Evolutionary conservation across 352 stramenopile genomes (phyloP).

Genomic region (Pythium biforme): DNA sequence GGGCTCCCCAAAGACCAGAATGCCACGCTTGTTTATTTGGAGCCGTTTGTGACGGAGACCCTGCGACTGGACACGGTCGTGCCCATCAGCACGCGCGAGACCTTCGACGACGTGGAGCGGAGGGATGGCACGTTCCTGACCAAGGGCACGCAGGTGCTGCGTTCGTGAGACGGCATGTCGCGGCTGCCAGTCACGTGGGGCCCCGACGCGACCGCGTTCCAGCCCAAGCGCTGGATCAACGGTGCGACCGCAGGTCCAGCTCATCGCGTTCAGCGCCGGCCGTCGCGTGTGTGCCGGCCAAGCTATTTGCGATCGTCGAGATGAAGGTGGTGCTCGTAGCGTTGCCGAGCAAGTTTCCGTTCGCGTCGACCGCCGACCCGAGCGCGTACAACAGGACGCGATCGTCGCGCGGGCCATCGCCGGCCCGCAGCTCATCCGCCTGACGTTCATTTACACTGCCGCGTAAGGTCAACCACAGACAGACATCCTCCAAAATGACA

Average conservation of each 20-base stretch:
- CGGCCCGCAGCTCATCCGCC: conserved; percentile 17
- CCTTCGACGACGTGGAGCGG: conserved; percentile 47
- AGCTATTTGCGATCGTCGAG: conserved; percentile 58
- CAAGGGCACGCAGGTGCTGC: conserved; percentile 45
- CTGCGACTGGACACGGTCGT: conserved; percentile 63
- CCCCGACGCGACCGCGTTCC: conserved; percentile 57
- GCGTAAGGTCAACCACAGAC: too few species aligned
- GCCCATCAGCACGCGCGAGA: conserved; percentile 48
- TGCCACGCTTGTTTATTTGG: conserved; percentile 57
- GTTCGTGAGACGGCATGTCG: conserved; percentile 44
- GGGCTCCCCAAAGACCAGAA: conserved; percentile 46
- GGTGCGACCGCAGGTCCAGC: conserved; percentile 51
- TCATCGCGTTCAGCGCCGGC: conserved; percentile 64
- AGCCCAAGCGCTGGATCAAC: conserved; percentile 70
- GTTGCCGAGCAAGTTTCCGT: conserved; percentile 41
- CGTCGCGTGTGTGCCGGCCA: conserved; percentile 62
- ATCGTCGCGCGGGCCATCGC: conserved; percentile 47
- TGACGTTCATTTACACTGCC: neutral
- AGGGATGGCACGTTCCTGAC: conserved; percentile 62
- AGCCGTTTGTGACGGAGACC: conserved; percentile 61
- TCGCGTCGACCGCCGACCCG: conserved; percentile 33
- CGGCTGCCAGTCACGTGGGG: conserved; percentile 44
- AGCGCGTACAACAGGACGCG: conserved; percentile 15
- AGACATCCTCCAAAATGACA: too few species aligned
- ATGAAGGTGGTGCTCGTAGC: conserved; percentile 51